These are phyloP conservation scores for Endoconidiophora laricicola DNA, from an alignment of 2,329 filamentous ascomycete genomes.

Conservation along the genomic window DNA sequence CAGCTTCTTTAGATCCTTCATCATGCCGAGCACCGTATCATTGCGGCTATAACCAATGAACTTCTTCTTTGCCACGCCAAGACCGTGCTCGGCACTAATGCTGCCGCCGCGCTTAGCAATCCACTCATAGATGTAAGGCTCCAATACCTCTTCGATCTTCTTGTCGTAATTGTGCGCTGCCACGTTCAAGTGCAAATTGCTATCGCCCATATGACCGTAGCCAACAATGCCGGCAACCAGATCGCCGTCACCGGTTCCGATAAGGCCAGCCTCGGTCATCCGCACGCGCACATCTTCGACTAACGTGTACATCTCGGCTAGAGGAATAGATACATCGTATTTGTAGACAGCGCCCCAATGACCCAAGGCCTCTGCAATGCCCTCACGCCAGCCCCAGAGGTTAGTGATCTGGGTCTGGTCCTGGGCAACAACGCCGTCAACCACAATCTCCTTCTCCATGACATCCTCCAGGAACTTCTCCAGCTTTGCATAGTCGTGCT, in stretches of 20 bases:
- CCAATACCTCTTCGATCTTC: conserved; percentile 68
- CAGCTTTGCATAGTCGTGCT: conserved; percentile 87
- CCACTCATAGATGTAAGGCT: conserved; percentile 98
- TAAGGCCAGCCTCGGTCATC: conserved; percentile 55
- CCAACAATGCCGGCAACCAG: conserved; percentile 73
- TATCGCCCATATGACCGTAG: conserved; percentile 96
- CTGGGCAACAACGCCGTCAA: conserved; percentile 81
- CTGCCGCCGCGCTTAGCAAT: conserved; percentile 74
- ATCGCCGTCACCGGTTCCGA: conserved; percentile 48
- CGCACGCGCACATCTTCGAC: conserved; percentile 70
- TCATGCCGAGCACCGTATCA: conserved; percentile 71
- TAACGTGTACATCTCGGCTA: conserved; percentile 70
- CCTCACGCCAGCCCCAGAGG: conserved; percentile 87
- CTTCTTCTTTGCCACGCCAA: conserved; percentile 89
- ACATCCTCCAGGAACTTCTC: conserved; percentile 81
- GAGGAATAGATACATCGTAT: conserved; percentile 90
- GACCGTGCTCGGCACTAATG: conserved; percentile 90
- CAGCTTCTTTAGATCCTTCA: conserved; percentile 87
- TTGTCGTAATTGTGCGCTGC: conserved; percentile 70
- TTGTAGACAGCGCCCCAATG: conserved; percentile 96
- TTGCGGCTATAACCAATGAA: conserved; percentile 87
- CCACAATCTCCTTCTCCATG: conserved; percentile 72
- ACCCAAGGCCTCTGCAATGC: conserved; percentile 73
- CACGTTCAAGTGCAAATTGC: conserved; percentile 88
- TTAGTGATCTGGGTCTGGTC: conserved; percentile 77